These are phyloP conservation scores for Neotropicomus parvogracilis DNA, from an alignment of 1,284 basidiomycete genomes.

Conservation along the genomic window DNA sequence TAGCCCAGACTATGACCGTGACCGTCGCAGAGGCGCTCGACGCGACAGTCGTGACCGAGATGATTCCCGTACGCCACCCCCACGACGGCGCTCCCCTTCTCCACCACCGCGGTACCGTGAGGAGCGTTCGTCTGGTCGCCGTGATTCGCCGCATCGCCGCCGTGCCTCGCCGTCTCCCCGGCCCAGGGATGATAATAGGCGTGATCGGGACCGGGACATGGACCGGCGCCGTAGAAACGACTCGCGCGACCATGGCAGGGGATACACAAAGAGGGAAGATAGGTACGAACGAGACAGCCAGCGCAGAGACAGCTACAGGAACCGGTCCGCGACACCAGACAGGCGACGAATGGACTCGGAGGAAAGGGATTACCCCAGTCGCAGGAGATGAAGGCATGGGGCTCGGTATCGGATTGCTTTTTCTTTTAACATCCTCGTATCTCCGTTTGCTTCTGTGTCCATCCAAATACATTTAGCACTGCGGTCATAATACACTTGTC, in stretches of 20 bases:
- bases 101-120: slow-evolving; percentile 35
- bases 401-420: neutral
- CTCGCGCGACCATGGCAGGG: slow-evolving; percentile 22
- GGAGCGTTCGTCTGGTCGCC: slow-evolving; percentile 26
- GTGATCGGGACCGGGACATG: slow-evolving; percentile 21
- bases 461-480: no score
- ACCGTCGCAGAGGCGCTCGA: slow-evolving; percentile 12
- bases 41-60: slow-evolving; percentile 23
- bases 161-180: slow-evolving; percentile 24
- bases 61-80: slow-evolving; percentile 26
- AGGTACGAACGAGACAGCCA: slow-evolving; percentile 18
- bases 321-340: slow-evolving; percentile 24
- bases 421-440: neutral
- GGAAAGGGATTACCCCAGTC: slow-evolving; percentile 22
- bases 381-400: slow-evolving; percentile 18
- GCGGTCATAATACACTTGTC: no score
- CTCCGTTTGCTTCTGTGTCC: neutral
- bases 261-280: slow-evolving; percentile 14
- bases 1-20: slow-evolving; percentile 16
- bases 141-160: slow-evolving; percentile 32
- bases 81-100: slow-evolving; percentile 34
- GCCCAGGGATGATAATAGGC: slow-evolving; percentile 19
- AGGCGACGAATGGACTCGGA: slow-evolving; percentile 21
- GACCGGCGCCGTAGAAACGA: slow-evolving; percentile 28
- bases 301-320: slow-evolving; percentile 24